A percentile compares a stretch with the other conserved stretches of the same genome.
Evolutionary conservation across 108 stramenopile genomes (phyloP).

Genomic region (Asterionellopsis glacialis): DNA sequence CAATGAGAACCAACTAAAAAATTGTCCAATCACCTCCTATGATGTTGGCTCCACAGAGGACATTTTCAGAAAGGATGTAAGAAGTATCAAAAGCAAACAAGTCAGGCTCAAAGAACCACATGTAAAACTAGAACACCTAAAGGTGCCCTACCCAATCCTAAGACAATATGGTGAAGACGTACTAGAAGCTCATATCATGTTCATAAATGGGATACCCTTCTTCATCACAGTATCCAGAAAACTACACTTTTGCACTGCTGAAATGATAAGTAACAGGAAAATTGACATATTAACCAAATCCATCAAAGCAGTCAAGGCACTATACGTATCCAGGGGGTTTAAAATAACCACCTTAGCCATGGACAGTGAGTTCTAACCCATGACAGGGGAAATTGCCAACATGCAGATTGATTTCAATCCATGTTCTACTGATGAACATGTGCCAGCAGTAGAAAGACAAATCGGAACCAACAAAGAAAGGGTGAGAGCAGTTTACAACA

Average conservation of each 20-base stretch:
- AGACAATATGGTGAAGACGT: conserved; percentile 15
- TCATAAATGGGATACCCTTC: conserved; percentile 27
- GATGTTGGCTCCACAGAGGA: conserved; percentile 21
- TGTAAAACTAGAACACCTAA: not conserved
- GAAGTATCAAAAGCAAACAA: conserved; percentile 13
- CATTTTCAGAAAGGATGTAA: conserved; percentile 25
- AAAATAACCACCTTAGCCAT: not conserved
- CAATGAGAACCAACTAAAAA: conserved; percentile 19
- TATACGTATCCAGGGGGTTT: conserved; percentile 31
- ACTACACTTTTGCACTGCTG: conserved; percentile 27
- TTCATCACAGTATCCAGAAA: conserved; percentile 21
- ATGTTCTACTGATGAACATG: conserved; percentile 55
- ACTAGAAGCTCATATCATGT: conserved; percentile 30
- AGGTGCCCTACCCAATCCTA: conserved; percentile 7
- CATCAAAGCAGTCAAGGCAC: conserved; percentile 3
- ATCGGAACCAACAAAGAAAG: conserved; percentile 36
- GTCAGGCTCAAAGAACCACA: not conserved
- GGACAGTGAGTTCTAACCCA: conserved; percentile 32
- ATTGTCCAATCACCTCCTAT: conserved; percentile 25
- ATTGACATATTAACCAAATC: not conserved
- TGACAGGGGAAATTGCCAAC: conserved; percentile 6
- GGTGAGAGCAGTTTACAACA: conserved; percentile 12
- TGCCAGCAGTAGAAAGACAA: conserved; percentile 37
- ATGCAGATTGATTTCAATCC: too few relatives aligned
- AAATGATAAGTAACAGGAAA: not conserved